phyloP scores from a whole-genome alignment of 129 eudicot species.

The Artemisia tridentata region DNA sequence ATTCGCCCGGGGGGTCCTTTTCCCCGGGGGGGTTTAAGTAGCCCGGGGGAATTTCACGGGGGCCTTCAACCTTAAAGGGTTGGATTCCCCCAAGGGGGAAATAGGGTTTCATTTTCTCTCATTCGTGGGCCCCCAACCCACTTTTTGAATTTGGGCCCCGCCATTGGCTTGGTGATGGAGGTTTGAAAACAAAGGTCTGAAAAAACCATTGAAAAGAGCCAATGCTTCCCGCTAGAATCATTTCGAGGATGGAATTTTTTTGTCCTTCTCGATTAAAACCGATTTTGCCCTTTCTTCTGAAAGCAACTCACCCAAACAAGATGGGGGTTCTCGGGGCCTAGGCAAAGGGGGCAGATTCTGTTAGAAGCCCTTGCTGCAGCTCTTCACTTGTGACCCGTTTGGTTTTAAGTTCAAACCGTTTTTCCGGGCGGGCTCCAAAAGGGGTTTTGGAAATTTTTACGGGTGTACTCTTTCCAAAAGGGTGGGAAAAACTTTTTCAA shows the following conservation, averaged over 20 bases:
- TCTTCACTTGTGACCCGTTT: conserved; percentile 92
- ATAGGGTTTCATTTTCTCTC: conserved; percentile 68
- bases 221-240: conserved; percentile 81
- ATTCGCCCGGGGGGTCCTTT: no score
- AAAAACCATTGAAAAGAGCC: conserved; percentile 78
- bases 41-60: no score
- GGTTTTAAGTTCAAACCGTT: conserved; percentile 59
- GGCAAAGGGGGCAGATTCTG: conserved; percentile 62
- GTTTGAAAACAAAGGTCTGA: conserved; percentile 56
- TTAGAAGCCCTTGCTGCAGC: conserved; percentile 79
- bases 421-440: conserved; percentile 59
- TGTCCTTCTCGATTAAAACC: conserved; percentile 79
- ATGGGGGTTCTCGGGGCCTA: conserved; percentile 69
- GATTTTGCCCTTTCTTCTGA: conserved; percentile 79
- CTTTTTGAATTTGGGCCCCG: conserved; percentile 70
- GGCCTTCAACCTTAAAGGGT: no score
- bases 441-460: conserved; percentile 82
- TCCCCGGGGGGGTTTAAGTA: no score
- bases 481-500: conserved; percentile 75
- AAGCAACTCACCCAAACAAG: conserved; percentile 64
- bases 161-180: conserved; percentile 63
- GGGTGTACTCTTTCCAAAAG: conserved; percentile 82
- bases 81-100: no score
- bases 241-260: conserved; percentile 69
- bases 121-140: conserved; percentile 82